These are phyloP conservation scores for Lentinula edodes DNA, from an alignment of 768 basidiomycete species.

Conservation along the genomic window DNA sequence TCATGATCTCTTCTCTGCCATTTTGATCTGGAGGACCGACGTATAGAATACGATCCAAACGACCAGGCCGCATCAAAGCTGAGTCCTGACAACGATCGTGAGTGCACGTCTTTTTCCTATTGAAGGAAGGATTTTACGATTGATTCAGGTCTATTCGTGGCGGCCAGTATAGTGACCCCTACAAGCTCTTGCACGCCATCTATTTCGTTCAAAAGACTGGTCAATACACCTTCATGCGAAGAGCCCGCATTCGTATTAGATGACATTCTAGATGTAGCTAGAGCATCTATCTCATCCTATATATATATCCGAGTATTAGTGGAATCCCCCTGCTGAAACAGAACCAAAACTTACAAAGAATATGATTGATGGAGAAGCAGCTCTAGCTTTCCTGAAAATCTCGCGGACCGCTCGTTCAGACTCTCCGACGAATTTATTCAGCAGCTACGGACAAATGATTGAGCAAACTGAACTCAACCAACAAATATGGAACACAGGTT, in stretches of 20 bases:
- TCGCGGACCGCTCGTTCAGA: constrained; percentile 94
- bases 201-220: constrained; percentile 95
- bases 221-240: constrained; percentile 84
- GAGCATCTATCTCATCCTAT: constrained; percentile 96
- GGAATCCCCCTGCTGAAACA: neutral
- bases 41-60: constrained; percentile 90
- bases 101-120: neutral
- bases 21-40: constrained; percentile 85
- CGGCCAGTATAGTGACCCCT: constrained; percentile 94
- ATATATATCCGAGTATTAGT: neutral
- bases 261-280: constrained; percentile 72
- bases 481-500: neutral
- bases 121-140: constrained; percentile 47
- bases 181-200: constrained; percentile 94
- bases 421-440: constrained; percentile 97
- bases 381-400: constrained; percentile 91
- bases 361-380: constrained; percentile 90
- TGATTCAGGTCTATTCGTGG: constrained; percentile 93
- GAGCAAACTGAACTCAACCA: constrained; percentile 1
- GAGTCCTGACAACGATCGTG: constrained; percentile 58
- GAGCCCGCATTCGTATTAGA: constrained; percentile 49
- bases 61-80: constrained; percentile 91
- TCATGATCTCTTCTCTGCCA: constrained; percentile 81
- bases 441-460: constrained; percentile 45
- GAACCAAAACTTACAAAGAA: constrained; percentile 71